Base-by-base conservation (phyloP, 2,329 filamentous ascomycete genomes). In the Clarireedia monteithiana region DNA sequence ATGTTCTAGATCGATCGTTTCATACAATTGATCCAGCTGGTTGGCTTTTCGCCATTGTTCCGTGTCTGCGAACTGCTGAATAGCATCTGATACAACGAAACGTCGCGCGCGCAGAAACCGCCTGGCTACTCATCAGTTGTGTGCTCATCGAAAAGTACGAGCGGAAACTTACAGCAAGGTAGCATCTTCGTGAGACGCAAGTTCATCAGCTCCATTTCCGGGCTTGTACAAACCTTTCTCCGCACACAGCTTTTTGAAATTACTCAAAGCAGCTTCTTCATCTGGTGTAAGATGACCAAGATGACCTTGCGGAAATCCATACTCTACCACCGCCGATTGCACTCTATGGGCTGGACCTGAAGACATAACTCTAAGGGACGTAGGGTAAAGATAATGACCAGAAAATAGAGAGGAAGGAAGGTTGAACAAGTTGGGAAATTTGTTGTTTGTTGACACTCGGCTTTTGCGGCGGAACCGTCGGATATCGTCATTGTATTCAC, bases 41-140 rank as follows among this genome's bases (percentile, higher is more conserved):
- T 92, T 92, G 60, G 88, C 83, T 63, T 81, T 81, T 59, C 91
- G 84, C 89, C 91, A 96, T 57, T 88, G 82, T 71, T 95, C 90
- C 0, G 91, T 96, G 54, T 91, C 88, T 66, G 85, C 84, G 74
- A 96, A 95, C 73, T 96, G 91, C 58, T 75, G 79, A 69, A 85
- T 85, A 12, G 91, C 91, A 63, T 92, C 90, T 62, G 83, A 73
- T 9, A 89, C 80, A 27, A 86, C 75, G 77, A 92, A 96, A 71
- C 84, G 87, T 56, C 91, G 84, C 36, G 91, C 91, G 65, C 91
- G 87, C 50, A 96, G 77, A 71, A 87, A 96, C 58, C 91, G 89
- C 60, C 89, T 94, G 64, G 67, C 39, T 17, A 42, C 10, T 12
- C 24, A 46, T 62, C 24, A 61, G 51, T 17, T 4, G 42, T 12